Percentiles rank a stretch among this genome's conserved stretches.
These are phyloP conservation scores for Fusarium pseudograminearum DNA, from an alignment of 2,329 filamentous ascomycete species.

Conservation along the genomic window DNA sequence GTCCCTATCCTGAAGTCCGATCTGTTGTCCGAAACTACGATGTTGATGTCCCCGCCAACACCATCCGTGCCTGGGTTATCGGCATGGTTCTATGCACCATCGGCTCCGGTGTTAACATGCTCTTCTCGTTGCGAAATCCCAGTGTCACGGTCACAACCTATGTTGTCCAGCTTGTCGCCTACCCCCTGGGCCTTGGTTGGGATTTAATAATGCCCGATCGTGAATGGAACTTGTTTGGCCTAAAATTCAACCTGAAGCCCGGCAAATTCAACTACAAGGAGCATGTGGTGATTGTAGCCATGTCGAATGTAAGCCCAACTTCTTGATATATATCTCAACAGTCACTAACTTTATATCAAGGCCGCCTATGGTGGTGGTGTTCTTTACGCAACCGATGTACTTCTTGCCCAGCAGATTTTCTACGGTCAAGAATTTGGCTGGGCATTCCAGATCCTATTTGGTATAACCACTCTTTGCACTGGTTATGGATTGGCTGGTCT, in stretches of 20 bases:
- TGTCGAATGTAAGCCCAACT: conserved; percentile 67
- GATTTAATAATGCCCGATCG: conserved; percentile 67
- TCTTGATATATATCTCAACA: background rate
- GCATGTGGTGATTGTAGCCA: conserved; percentile 71
- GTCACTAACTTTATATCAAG: conserved; percentile 49
- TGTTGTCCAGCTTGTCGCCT: conserved; percentile 71
- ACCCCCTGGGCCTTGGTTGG: conserved; percentile 68
- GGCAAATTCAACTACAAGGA: conserved; percentile 73
- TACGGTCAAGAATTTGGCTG: conserved; percentile 68
- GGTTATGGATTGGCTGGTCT: conserved; percentile 70
- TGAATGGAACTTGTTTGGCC: conserved; percentile 62
- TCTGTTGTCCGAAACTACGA: conserved; percentile 74
- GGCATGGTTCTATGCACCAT: conserved; percentile 71
- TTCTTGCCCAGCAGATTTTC: conserved; percentile 65
- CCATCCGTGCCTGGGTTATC: conserved; percentile 73
- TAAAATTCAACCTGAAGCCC: conserved; percentile 68
- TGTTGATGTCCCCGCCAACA: conserved; percentile 73
- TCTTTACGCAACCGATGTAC: conserved; percentile 67
- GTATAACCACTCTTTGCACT: conserved; percentile 66
- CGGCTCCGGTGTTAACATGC: conserved; percentile 71
- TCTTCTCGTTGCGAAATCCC: conserved; percentile 71
- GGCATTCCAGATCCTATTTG: conserved; percentile 66
- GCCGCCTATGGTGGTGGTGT: conserved; percentile 69
- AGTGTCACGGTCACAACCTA: conserved; percentile 71
- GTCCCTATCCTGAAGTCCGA: conserved; percentile 75